These are phyloP conservation scores for Wickerhamomyces sydowiorum DNA, from an alignment of 805 yeast species.

Conservation along the genomic window DNA sequence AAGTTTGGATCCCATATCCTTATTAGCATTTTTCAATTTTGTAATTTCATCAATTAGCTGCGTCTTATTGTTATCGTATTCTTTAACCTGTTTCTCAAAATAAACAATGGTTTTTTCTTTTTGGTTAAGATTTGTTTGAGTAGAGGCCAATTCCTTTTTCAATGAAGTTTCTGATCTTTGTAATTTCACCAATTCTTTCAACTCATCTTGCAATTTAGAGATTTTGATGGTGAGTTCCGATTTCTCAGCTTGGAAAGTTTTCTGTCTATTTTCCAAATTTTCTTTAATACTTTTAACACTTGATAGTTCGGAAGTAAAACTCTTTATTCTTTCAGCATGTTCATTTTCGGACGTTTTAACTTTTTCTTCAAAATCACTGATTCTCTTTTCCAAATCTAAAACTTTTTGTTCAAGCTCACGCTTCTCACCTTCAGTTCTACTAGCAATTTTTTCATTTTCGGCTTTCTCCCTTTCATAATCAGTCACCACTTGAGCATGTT, in stretches of 20 bases:
- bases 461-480: constrained; percentile 18
- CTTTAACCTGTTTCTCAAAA: constrained; percentile 36
- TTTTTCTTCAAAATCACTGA: background rate
- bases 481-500: constrained; percentile 29
- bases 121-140: constrained; percentile 18
- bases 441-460: constrained; percentile 7
- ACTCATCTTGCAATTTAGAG: constrained; percentile 7
- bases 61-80: constrained; percentile 24
- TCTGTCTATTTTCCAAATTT: constrained; percentile 9
- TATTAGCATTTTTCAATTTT: constrained; percentile 18
- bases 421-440: constrained; percentile 18
- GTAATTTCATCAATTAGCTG: constrained; percentile 18
- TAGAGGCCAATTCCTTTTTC: constrained; percentile 14
- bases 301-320: constrained; percentile 5
- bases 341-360: background rate
- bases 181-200: constrained; percentile 4
- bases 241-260: constrained; percentile 10
- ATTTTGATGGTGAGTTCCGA: constrained; percentile 14
- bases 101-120: constrained; percentile 33
- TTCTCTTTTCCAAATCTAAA: constrained; percentile 2
- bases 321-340: constrained; percentile 4
- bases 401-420: constrained; percentile 6
- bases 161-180: constrained; percentile 18
- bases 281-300: constrained; percentile 16
- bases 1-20: constrained; percentile 22